Percentiles rank a stretch among this genome's conserved stretches.
Evolutionary conservation across 1,284 basidiomycete species (phyloP).

Genomic region (Rhodofomes roseus): DNA sequence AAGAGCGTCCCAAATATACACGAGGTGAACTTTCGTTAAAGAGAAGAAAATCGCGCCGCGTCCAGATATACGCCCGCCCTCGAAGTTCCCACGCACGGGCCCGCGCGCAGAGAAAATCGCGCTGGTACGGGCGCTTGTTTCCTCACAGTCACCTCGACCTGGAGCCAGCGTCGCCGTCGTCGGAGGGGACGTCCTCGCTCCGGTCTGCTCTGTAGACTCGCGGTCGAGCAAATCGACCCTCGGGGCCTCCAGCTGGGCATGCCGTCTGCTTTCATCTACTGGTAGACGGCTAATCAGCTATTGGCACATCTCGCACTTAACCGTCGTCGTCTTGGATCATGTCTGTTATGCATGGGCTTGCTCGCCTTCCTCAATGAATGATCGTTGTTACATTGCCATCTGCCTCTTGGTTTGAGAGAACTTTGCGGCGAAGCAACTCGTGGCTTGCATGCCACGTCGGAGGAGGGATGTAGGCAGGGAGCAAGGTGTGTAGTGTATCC

Average conservation of each 20-base stretch:
- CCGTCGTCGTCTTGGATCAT: too few relatives aligned
- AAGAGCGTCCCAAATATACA: constrained; percentile 2
- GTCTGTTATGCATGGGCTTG: too few relatives aligned
- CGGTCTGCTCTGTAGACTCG: background rate
- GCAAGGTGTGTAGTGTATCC: background rate
- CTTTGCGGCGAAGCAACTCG: too few relatives aligned
- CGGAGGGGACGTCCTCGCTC: background rate
- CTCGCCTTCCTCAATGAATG: too few relatives aligned
- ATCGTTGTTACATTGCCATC: too few relatives aligned
- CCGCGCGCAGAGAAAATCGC: background rate
- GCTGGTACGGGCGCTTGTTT: background rate
- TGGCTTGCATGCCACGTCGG: background rate
- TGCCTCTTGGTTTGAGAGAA: too few relatives aligned
- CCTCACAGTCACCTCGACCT: constrained; percentile 2
- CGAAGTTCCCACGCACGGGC: constrained; percentile 1
- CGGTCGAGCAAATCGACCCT: constrained; percentile 1
- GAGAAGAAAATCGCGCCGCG: background rate
- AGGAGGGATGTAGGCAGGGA: background rate
- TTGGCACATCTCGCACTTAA: background rate
- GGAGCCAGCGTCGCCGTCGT: background rate
- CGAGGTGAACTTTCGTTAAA: constrained; percentile 3
- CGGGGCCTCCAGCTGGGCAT: background rate
- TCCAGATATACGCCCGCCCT: background rate
- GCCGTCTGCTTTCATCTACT: background rate
- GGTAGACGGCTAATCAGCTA: constrained; percentile 1